Evolutionary conservation across 768 basidiomycete species (phyloP).

Genomic region (Neoboletus brunneissimus): DNA sequence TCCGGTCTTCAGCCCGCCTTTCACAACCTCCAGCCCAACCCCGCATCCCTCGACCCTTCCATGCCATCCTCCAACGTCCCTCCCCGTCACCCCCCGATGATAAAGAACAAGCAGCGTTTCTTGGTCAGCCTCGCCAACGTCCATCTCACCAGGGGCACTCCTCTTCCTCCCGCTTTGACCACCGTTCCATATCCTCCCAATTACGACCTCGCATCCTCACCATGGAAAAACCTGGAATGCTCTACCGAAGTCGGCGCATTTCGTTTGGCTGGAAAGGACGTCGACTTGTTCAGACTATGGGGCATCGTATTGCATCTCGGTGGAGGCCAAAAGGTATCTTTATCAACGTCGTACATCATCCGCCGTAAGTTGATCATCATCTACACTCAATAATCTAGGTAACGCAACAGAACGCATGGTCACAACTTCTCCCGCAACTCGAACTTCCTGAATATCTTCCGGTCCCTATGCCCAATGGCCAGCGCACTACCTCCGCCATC

Average conservation of each 20-base stretch:
- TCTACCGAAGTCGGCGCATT: slow-evolving; percentile 60
- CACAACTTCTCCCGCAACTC: slow-evolving; percentile 49
- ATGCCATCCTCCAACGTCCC: slow-evolving; percentile 39
- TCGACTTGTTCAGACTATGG: slow-evolving; percentile 78
- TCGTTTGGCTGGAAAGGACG: slow-evolving; percentile 68
- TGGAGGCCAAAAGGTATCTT: slow-evolving; percentile 58
- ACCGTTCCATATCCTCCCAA: slow-evolving; percentile 51
- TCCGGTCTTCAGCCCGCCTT: slow-evolving; percentile 47
- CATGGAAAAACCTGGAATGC: slow-evolving; percentile 65
- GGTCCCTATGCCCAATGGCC: slow-evolving; percentile 44
- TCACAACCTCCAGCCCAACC: slow-evolving; percentile 31
- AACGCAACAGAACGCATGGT: slow-evolving; percentile 55
- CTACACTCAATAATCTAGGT: slow-evolving; percentile 36
- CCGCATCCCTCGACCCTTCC: slow-evolving; percentile 46
- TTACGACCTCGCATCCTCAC: slow-evolving; percentile 62
- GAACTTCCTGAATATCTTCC: slow-evolving; percentile 59
- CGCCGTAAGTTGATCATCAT: slow-evolving; percentile 12
- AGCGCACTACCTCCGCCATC: slow-evolving; percentile 46
- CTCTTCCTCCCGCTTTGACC: slow-evolving; percentile 73
- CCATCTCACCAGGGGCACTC: slow-evolving; percentile 55
- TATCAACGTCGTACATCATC: slow-evolving; percentile 11
- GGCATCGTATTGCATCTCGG: slow-evolving; percentile 56
- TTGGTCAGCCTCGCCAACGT: slow-evolving; percentile 56
- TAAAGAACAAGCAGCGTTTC: slow-evolving; percentile 63
- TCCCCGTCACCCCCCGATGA: slow-evolving; percentile 36